These are phyloP conservation scores for Reutealis trisperma DNA, from an alignment of 345 rosid genomes.

Conservation along the genomic window DNA sequence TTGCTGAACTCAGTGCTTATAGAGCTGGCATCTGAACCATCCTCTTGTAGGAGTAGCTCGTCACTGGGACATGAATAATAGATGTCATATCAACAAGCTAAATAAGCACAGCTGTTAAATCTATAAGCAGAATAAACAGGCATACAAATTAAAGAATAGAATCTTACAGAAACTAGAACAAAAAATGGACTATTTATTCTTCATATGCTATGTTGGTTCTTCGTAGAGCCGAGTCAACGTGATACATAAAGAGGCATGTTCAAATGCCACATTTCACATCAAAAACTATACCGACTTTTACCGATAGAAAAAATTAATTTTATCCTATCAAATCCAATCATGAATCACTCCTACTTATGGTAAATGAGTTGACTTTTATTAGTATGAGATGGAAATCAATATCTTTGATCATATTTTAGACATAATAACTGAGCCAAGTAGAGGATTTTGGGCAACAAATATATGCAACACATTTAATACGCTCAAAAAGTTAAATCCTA, in stretches of 20 bases:
- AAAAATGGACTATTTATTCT: neutral
- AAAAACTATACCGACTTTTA: neutral
- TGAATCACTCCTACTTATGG: neutral
- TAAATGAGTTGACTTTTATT: neutral
- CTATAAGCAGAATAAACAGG: neutral
- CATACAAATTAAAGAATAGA: neutral
- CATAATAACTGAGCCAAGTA: neutral
- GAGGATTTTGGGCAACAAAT: neutral
- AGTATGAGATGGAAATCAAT: neutral
- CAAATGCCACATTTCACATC: neutral
- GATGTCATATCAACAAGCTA: conserved; percentile 9
- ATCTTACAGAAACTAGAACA: neutral
- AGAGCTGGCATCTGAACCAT: conserved; percentile 56
- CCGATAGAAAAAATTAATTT: neutral
- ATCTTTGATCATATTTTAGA: neutral
- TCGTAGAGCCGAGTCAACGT: neutral
- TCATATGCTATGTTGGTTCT: neutral
- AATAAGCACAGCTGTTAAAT: neutral
- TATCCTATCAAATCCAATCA: neutral
- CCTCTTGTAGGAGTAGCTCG: conserved; percentile 88
- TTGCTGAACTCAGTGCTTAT: conserved; percentile 62
- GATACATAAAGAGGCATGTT: neutral
- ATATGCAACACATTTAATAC: neutral
- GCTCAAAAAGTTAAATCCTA: neutral
- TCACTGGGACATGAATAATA: conserved; percentile 56